Percentiles rank a stretch among this genome's conserved stretches.
These are phyloP conservation scores for Ascochyta clinopodiicola DNA, from an alignment of 2,329 filamentous ascomycete genomes.

Conservation along the genomic window DNA sequence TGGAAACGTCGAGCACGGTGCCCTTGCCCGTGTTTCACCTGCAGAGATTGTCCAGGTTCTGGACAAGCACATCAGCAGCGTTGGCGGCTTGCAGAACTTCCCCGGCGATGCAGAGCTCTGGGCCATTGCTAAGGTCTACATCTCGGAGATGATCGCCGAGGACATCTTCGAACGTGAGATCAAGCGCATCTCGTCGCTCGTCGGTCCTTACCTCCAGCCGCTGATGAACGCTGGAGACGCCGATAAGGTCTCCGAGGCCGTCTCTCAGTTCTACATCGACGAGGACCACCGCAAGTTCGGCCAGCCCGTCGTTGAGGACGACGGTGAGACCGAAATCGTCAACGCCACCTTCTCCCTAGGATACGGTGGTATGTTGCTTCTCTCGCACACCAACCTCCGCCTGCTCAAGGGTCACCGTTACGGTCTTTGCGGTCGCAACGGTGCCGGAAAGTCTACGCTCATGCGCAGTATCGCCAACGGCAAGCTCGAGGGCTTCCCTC, in stretches of 20 bases:
- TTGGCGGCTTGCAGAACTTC: slow-evolving; percentile 67
- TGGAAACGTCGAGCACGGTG: slow-evolving; percentile 62
- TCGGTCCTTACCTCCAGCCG: slow-evolving; percentile 77
- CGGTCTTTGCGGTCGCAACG: slow-evolving; percentile 94
- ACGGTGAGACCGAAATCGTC: slow-evolving; percentile 93
- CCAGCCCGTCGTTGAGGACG: slow-evolving; percentile 82
- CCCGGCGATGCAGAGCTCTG: slow-evolving; percentile 68
- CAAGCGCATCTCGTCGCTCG: slow-evolving; percentile 70
- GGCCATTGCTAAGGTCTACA: slow-evolving; percentile 73
- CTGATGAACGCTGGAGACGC: slow-evolving; percentile 69
- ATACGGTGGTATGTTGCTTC: slow-evolving; percentile 95
- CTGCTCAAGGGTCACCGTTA: slow-evolving; percentile 97
- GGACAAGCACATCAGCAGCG: slow-evolving; percentile 76
- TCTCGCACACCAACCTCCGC: slow-evolving; percentile 94
- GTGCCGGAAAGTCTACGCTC: slow-evolving; percentile 97
- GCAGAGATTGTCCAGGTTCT: slow-evolving; percentile 79
- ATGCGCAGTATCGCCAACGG: slow-evolving; percentile 96
- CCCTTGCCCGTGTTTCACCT: slow-evolving; percentile 69
- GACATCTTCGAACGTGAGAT: slow-evolving; percentile 84
- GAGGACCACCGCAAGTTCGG: slow-evolving; percentile 91
- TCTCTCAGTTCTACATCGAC: slow-evolving; percentile 79
- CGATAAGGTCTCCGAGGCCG: slow-evolving; percentile 70
- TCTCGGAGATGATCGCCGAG: slow-evolving; percentile 84
- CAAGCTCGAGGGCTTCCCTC: slow-evolving; percentile 95
- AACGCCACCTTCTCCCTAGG: slow-evolving; percentile 97